Base-by-base conservation (phyloP, 2,329 filamentous ascomycete genomes). In the Xylariomycetidae sp. region DNA sequence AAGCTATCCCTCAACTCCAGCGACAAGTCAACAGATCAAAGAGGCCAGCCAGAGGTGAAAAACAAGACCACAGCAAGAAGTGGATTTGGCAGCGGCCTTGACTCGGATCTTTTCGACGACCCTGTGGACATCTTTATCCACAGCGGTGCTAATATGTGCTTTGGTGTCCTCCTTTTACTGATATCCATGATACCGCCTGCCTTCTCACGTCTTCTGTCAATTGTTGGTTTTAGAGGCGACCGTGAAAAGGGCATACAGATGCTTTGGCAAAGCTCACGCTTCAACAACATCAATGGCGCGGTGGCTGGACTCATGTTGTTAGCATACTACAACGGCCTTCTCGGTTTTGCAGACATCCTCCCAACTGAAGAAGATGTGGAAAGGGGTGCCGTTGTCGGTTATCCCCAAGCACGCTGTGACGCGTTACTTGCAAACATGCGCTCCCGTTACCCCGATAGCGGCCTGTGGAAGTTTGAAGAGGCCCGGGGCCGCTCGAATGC, bases 121-220 rank as follows among this genome's bases (percentile, higher is more conserved):
- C 80, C 85, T 0, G 76, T 90, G 13, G 90, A 97, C 57, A 64
- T 83, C 15, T 98, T 96, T 55, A 81, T 96, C 23, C 88, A 95
- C 57, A 89, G 87, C 0, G 90, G 88, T 8, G 78, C 82, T 5
- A 92, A 85, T 54, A 82, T 96, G 59, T 95, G 88, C 59, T 96
- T 89, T 50, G 92, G 92, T 3, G 74, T 94, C 19, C 65, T 97
- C 2, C 72, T 94, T 11, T 70, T 97, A 2, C 70, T 97, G 34
- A 80, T 97, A n/a, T 94, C 88, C 10, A 84, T 97, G 66, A 80
- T 97, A 1, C 94, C 92, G 0, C 92, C 92, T 0, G 79, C 89
- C 1, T 95, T 97, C 58, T 83, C 78, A n/a, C 84, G 80, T 36
- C 74, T 98, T 1, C 70, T 97, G 4, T 86, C 82, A 38, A 82